phyloP scores from a whole-genome alignment of 441 rosid genomes.

The Monsonia emarginata region DNA sequence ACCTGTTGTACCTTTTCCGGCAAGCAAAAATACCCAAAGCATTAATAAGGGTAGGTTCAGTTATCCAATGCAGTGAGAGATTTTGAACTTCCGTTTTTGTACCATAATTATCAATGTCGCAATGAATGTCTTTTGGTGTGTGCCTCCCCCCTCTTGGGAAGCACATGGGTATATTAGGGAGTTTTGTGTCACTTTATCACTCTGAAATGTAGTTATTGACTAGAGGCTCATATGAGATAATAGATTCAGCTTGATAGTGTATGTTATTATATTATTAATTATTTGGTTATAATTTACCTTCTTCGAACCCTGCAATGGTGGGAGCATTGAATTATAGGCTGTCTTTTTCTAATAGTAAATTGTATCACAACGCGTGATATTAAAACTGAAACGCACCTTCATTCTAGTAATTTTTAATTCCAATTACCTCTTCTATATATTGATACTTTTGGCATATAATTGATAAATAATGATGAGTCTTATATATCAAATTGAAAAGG shows the following conservation, averaged over 20 bases:
- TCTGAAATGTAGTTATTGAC: not conserved
- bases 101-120: slow-evolving; percentile 5
- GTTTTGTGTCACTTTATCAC: not conserved
- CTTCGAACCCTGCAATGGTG: not conserved
- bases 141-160: not conserved
- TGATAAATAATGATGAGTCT: not conserved
- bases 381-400: not conserved
- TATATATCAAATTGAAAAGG: not conserved
- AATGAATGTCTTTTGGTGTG: slow-evolving; percentile 4
- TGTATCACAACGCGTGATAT: not conserved
- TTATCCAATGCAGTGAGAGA: not conserved
- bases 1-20: slow-evolving; percentile 17
- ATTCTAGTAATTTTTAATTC: not conserved
- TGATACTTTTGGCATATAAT: not conserved
- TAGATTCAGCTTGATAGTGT: not conserved
- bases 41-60: slow-evolving; percentile 33
- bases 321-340: not conserved
- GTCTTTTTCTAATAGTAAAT: not conserved
- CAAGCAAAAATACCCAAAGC: slow-evolving; percentile 25
- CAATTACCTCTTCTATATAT: not conserved
- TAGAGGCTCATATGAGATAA: not conserved
- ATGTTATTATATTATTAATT: not conserved
- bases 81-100: not conserved
- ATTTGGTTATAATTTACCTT: not conserved
- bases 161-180: not conserved